These are phyloP conservation scores for Eragrostis nindensis DNA, from an alignment of 176 grass and related monocot species.

Conservation along the genomic window DNA sequence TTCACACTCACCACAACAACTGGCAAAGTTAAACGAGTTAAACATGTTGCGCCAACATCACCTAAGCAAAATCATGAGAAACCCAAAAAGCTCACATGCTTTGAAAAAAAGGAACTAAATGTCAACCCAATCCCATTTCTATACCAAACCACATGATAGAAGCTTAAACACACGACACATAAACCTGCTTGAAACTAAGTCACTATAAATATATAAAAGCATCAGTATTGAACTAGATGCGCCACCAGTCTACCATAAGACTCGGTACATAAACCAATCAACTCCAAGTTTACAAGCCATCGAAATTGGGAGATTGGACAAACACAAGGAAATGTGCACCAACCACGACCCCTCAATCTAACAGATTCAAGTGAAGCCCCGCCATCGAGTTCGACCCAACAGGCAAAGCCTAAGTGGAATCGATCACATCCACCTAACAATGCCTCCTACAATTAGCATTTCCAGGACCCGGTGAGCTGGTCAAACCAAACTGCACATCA, in stretches of 20 bases:
- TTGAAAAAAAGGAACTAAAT: background rate
- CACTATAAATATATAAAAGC: background rate
- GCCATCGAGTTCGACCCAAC: background rate
- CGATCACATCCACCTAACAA: background rate
- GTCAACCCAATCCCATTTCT: background rate
- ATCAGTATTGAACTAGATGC: background rate
- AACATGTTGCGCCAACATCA: background rate
- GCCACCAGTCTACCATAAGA: background rate
- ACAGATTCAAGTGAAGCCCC: background rate
- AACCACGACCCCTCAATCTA: background rate
- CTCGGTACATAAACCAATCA: background rate
- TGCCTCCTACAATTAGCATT: background rate
- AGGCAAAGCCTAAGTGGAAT: background rate
- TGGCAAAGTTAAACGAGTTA: background rate
- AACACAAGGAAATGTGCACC: background rate
- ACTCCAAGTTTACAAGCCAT: background rate
- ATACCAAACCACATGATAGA: background rate
- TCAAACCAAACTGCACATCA: slow-evolving; percentile 9
- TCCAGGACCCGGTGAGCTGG: background rate
- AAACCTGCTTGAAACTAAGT: background rate
- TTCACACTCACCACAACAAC: background rate
- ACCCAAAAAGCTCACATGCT: background rate
- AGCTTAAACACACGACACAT: background rate
- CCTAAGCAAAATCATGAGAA: background rate
- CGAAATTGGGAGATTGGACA: too few species aligned